phyloP scores from a whole-genome alignment of 768 basidiomycete species.

The Suillus hirtellus region DNA sequence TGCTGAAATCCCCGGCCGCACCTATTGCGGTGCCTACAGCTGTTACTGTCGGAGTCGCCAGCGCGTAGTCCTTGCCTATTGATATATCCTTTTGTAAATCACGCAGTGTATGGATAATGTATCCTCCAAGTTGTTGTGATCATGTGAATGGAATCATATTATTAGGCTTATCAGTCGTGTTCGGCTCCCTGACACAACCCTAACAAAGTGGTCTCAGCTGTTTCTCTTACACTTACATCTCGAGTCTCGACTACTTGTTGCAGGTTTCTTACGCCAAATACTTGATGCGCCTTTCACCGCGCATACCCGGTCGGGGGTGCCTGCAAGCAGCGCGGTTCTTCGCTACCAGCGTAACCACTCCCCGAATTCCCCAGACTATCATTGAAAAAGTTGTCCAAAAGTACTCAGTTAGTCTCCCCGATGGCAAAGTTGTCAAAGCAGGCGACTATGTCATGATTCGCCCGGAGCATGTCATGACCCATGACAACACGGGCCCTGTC shows the following conservation, averaged over 20 bases:
- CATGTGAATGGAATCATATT: neutral
- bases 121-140: neutral
- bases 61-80: neutral
- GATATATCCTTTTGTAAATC: neutral
- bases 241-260: neutral
- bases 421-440: constrained; percentile 78
- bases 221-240: neutral
- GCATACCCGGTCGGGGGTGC: constrained; percentile 1
- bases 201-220: neutral
- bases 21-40: constrained; percentile 20
- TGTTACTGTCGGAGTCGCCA: constrained; percentile 15
- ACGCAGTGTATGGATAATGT: neutral
- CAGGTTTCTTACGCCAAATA: neutral
- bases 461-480: constrained; percentile 97
- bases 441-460: constrained; percentile 99
- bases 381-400: constrained; percentile 98
- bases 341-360: constrained; percentile 34
- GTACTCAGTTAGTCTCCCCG: constrained; percentile 88
- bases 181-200: neutral
- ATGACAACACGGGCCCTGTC: constrained; percentile 98
- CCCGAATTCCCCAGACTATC: constrained; percentile 71
- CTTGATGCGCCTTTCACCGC: constrained; percentile 8
- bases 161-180: neutral
- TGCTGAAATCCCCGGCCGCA: constrained; percentile 10
- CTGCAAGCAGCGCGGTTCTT: constrained; percentile 23